phyloP scores from a whole-genome alignment of 768 basidiomycete species.

The Tephrocybe sp. region DNA sequence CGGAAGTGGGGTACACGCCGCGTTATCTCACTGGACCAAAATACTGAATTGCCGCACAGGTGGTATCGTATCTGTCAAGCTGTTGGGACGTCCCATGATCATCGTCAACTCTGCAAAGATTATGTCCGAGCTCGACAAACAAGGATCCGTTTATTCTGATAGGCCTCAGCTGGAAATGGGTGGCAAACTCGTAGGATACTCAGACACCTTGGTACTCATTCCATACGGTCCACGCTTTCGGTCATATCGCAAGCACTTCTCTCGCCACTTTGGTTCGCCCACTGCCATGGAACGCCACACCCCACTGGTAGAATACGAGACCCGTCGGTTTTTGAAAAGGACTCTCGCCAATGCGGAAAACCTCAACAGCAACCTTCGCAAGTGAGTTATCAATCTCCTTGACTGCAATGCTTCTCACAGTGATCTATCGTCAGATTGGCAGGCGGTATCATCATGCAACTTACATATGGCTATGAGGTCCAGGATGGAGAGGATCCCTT shows the following conservation, averaged over 20 bases:
- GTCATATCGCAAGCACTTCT: constrained; percentile 41
- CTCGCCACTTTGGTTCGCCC: constrained; percentile 37
- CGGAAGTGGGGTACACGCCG: constrained; percentile 43
- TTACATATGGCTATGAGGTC: constrained; percentile 57
- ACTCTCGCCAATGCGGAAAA: constrained; percentile 29
- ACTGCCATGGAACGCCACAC: constrained; percentile 27
- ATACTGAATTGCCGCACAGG: constrained; percentile 24
- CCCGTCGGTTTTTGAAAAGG: constrained; percentile 35
- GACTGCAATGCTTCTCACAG: background rate
- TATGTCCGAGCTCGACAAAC: constrained; percentile 47
- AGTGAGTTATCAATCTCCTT: constrained; percentile 26
- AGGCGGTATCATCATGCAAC: constrained; percentile 50
- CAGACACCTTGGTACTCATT: constrained; percentile 43
- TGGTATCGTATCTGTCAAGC: constrained; percentile 33
- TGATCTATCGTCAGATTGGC: constrained; percentile 33
- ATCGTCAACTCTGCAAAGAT: constrained; percentile 43
- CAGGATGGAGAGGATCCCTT: constrained; percentile 51
- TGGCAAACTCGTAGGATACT: constrained; percentile 48
- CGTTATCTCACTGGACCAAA: background rate
- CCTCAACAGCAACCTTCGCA: constrained; percentile 36
- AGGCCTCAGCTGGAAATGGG: constrained; percentile 49
- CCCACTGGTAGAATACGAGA: constrained; percentile 33
- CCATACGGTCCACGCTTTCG: constrained; percentile 43
- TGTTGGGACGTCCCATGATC: constrained; percentile 45
- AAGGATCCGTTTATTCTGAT: constrained; percentile 45